Evolutionary conservation across 1,284 basidiomycete species (phyloP), one percentile per base, ranked within the genome.

Genomic region (Heterobasidion annosum): DNA sequence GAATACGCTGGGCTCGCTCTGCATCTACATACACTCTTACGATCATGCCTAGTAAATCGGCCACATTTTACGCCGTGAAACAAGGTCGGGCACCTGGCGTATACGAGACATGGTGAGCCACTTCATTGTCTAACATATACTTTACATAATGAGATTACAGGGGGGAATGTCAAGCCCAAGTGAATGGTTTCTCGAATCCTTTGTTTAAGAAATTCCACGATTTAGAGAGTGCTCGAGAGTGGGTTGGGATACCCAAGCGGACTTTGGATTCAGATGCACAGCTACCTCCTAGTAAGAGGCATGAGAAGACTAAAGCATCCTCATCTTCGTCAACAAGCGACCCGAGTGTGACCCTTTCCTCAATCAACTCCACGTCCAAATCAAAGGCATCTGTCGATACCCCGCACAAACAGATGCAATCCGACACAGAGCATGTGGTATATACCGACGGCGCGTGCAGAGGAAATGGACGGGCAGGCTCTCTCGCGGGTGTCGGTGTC

Each of bases 401-500:
- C 56, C 18, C 32, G 43, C 15, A 3, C 15, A 18, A n/a, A 46
- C 42, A 6, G 10, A 9, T 33, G 34, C 52, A 37, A 35, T 25
- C 25, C 15, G 19, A 48, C 45, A 16, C 57, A 57, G 40, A 56
- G 51, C 13, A 62, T 59, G n/a, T 74, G 70, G 88, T 92, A 2
- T 93, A 88, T 63, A 83, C 76, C 16, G 91, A 94, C 65, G 91
- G 92, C 9, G 85, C 91, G 1, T 91, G 89, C 54, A 80, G 77
- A 60, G 78, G 81, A 3, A 94, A 94, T 62, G 92, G 91, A 0
- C 68, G 78, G 62, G 33, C 33, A 5, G 76, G 74, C 5, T 74
- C 83, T 0, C 54, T 78, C 48, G 89, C 87, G 1, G 88, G 89
- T 2, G 67, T 91, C 43, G 89, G 88, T 1, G 85, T 91, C 0